These are phyloP conservation scores for Onygena corvina DNA, from an alignment of 2,329 filamentous ascomycete species.

Conservation along the genomic window DNA sequence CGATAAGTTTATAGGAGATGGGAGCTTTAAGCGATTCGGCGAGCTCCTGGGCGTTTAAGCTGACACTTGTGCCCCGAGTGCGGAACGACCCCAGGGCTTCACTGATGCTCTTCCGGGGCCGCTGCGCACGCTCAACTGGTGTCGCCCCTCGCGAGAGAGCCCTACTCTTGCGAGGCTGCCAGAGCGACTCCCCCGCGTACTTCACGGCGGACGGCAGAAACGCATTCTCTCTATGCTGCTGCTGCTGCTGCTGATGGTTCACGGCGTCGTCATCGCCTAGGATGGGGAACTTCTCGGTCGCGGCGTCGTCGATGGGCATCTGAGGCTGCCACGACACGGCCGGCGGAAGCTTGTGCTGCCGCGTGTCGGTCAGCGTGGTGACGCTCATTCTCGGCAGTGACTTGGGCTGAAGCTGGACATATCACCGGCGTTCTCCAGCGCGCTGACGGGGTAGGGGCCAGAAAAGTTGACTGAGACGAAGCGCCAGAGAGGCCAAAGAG, in stretches of 20 bases:
- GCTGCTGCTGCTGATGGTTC: conserved; percentile 18
- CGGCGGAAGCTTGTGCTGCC: conserved; percentile 28
- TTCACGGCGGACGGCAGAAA: conserved; percentile 19
- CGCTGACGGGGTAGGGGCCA: neutral
- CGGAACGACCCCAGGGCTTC: conserved; percentile 80
- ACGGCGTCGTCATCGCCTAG: conserved; percentile 30
- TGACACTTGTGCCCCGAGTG: conserved; percentile 69
- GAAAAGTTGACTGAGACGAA: conserved; percentile 4
- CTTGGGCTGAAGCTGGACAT: neutral
- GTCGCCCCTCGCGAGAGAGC: conserved; percentile 35
- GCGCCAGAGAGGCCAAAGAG: too few species aligned
- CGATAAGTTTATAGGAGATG: conserved; percentile 75
- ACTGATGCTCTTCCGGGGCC: conserved; percentile 71
- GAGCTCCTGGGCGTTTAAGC: conserved; percentile 85
- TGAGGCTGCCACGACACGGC: conserved; percentile 27
- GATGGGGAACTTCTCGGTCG: conserved; percentile 34
- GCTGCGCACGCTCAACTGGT: conserved; percentile 42
- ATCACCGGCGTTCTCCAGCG: conserved; percentile 6
- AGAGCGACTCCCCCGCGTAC: conserved; percentile 40
- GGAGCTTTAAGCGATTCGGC: conserved; percentile 83
- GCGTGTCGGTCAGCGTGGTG: conserved; percentile 30
- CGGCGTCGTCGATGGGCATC: conserved; percentile 11
- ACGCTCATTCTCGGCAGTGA: conserved; percentile 25
- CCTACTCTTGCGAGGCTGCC: conserved; percentile 48
- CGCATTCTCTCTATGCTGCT: conserved; percentile 15